Conservation (phyloP, 2,329 filamentous ascomycete species). For the Clarireedia paspali region DNA sequence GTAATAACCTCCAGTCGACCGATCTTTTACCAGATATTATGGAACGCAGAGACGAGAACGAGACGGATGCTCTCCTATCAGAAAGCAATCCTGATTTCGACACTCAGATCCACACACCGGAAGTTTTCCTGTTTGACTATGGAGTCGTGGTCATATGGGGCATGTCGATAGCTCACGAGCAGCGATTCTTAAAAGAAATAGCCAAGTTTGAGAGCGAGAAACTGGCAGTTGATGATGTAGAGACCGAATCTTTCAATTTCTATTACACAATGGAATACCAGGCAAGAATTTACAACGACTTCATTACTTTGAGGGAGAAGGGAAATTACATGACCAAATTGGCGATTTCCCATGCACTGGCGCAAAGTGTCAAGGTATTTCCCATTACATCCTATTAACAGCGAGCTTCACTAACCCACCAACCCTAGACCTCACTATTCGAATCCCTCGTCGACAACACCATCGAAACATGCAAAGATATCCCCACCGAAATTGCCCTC, state of each 20-base stretch:
- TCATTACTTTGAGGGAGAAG: slow-evolving; percentile 90
- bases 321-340: slow-evolving; percentile 97
- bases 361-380: slow-evolving; percentile 83
- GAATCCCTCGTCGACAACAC: slow-evolving; percentile 93
- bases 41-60: slow-evolving; percentile 32
- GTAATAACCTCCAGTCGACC: slow-evolving; percentile 27
- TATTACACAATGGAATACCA: slow-evolving; percentile 99
- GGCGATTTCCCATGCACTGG: slow-evolving; percentile 89
- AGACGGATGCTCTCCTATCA: slow-evolving; percentile 20
- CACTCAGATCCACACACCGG: slow-evolving; percentile 80
- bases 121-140: slow-evolving; percentile 95
- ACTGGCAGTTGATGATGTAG: slow-evolving; percentile 77
- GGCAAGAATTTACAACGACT: slow-evolving; percentile 98
- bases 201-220: slow-evolving; percentile 92
- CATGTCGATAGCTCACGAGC: slow-evolving; percentile 86
- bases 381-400: not conserved
- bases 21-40: slow-evolving; percentile 19
- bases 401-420: not conserved
- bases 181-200: slow-evolving; percentile 86
- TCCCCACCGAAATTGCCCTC: slow-evolving; percentile 84
- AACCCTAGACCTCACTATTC: slow-evolving; percentile 72
- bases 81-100: slow-evolving; percentile 63
- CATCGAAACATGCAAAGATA: slow-evolving; percentile 86
- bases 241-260: slow-evolving; percentile 98
- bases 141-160: slow-evolving; percentile 98